These are phyloP conservation scores for Monosporascus sp. DNA, from an alignment of 2,329 filamentous ascomycete genomes.

Conservation along the genomic window DNA sequence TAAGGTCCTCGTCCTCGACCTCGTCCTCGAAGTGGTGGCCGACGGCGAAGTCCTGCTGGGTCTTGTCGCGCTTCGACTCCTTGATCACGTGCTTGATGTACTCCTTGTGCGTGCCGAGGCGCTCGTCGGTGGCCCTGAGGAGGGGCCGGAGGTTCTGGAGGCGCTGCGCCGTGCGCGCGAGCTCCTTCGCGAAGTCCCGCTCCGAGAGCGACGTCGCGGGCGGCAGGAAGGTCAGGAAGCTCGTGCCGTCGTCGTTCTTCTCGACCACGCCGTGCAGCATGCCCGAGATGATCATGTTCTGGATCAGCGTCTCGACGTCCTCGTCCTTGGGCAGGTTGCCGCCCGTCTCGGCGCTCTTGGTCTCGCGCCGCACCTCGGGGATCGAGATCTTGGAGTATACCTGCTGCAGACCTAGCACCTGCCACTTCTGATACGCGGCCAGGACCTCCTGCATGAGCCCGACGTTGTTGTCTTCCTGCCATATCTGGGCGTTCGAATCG, in stretches of 20 bases:
- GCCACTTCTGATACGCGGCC: constrained; percentile 67
- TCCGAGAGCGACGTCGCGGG: constrained; percentile 42
- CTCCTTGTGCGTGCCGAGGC: constrained; percentile 50
- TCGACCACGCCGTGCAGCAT: constrained; percentile 51
- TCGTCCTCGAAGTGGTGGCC: constrained; percentile 41
- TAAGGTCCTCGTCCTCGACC: constrained; percentile 57
- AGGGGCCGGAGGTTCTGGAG: constrained; percentile 42
- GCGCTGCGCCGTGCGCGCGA: constrained; percentile 35
- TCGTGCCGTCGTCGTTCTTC: constrained; percentile 35
- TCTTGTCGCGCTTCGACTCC: constrained; percentile 42
- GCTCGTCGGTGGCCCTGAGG: constrained; percentile 48
- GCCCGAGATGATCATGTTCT: constrained; percentile 49
- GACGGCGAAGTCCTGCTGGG: background rate
- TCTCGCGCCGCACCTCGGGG: constrained; percentile 44
- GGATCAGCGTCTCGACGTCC: constrained; percentile 42
- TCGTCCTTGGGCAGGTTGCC: constrained; percentile 34
- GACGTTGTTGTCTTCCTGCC: constrained; percentile 67
- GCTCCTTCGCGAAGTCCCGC: constrained; percentile 41
- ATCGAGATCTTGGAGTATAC: constrained; percentile 62
- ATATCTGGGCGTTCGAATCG: constrained; percentile 51
- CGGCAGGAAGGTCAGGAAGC: constrained; percentile 48
- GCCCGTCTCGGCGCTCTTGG: constrained; percentile 51
- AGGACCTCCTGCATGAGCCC: constrained; percentile 67
- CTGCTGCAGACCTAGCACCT: constrained; percentile 66
- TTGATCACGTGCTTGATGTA: constrained; percentile 45